Base-by-base conservation (phyloP, 331 rosid genomes). In the Acacia pycnantha region DNA sequence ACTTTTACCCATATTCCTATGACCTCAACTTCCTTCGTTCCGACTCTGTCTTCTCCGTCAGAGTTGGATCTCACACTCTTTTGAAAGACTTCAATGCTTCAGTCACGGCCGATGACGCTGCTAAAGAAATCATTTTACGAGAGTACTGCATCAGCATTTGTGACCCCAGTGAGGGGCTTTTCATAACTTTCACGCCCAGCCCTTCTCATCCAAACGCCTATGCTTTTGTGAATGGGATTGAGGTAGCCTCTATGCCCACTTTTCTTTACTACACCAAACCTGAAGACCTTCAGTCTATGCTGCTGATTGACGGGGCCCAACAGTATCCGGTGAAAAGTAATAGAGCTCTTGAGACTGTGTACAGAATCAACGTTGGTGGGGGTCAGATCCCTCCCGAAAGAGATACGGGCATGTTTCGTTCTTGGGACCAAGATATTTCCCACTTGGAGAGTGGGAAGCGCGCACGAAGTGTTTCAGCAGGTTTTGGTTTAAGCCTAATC, bases 211-310 rank as follows among this genome's bases (percentile, higher is more conserved):
- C 86, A 12, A 82, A 84, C 24, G 77, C 91, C 0, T 93, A 88
- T 29, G 94, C 88, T 31, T 94, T 94, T 22, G 35, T 90, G 3
- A 91, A 92, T 3, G 92, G 90, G 70, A 88, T 90, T 24, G 93
- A 92, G 65, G 76, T 93, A 0, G 54, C 91, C 3, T 91, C 97
- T 21, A 90, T 91, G 97, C 98, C 98, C 0, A 0, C 22, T 24
- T 18, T 82, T 29, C 89, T 94, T 8, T 94, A 92, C 61, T 65
- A 29, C 70, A 65, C 70, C 1, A 40, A 67, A 4, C 0, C 1
- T 0, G 41, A 18, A 3, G 2, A 22, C 29, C 31, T 12, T 3
- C 4, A 31, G 19, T 0, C 73, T 41, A 12, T 5, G 43, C 22
- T 0, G 0, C 8, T 0, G 10, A 0, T 13, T 68, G 18, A 88